These are phyloP conservation scores for Lentithecium fluviatile DNA, from an alignment of 495 filamentous ascomycete genomes.

Conservation along the genomic window DNA sequence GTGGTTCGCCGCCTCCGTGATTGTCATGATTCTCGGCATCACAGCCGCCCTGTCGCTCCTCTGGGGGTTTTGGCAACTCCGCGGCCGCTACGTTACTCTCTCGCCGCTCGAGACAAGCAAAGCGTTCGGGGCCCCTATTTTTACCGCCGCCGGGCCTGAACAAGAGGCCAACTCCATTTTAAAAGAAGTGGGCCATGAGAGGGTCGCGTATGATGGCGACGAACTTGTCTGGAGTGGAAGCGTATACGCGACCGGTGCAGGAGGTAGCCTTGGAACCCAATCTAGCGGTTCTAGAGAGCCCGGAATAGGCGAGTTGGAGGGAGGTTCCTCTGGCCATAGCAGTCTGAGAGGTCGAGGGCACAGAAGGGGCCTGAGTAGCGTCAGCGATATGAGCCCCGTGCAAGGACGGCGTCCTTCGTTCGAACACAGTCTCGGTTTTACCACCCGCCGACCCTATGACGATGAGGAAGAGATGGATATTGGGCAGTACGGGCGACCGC, in stretches of 20 bases:
- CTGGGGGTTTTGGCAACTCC: slow-evolving; percentile 31
- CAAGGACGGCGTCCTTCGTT: neutral
- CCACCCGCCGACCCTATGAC: slow-evolving; percentile 3
- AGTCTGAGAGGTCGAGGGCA: neutral
- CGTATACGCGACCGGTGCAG: slow-evolving; percentile 16
- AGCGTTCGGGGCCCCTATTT: slow-evolving; percentile 31
- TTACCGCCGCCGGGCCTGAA: slow-evolving; percentile 15
- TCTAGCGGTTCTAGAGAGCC: neutral
- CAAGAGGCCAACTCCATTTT: slow-evolving; percentile 21
- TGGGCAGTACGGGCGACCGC: neutral
- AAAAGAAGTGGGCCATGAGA: slow-evolving; percentile 26
- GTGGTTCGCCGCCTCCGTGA: slow-evolving; percentile 17
- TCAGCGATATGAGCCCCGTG: slow-evolving; percentile 6
- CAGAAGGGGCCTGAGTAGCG: slow-evolving; percentile 14
- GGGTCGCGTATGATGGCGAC: slow-evolving; percentile 26
- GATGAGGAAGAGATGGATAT: slow-evolving; percentile 7
- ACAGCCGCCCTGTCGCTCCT: slow-evolving; percentile 15
- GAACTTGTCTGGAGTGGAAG: slow-evolving; percentile 29
- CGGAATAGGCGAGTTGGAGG: neutral
- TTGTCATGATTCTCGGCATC: slow-evolving; percentile 22
- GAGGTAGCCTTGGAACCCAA: neutral
- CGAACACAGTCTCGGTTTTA: slow-evolving; percentile 15
- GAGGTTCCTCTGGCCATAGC: neutral
- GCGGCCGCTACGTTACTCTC: slow-evolving; percentile 18
- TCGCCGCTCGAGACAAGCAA: slow-evolving; percentile 28